Evolutionary conservation across 257 asterid species (phyloP).

Genomic region (Plantago major): DNA sequence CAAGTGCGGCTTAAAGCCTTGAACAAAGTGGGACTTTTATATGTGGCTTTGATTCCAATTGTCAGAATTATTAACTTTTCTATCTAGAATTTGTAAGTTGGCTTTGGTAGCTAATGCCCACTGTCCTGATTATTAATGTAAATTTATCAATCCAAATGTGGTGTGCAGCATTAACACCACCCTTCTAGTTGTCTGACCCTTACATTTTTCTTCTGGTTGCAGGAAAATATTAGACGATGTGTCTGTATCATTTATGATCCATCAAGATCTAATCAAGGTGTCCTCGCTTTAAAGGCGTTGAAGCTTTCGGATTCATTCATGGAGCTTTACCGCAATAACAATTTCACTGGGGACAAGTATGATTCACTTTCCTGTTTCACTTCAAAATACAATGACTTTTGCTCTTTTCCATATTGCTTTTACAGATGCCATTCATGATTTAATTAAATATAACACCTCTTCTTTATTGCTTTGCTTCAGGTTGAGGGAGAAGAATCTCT

Average conservation of each 20-base stretch:
- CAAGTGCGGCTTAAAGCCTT: too few species aligned
- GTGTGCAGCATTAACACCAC: too few species aligned
- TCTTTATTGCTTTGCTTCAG: slow-evolving; percentile 34
- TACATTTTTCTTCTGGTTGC: too few species aligned
- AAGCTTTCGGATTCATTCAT: slow-evolving; percentile 97
- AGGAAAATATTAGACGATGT: slow-evolving; percentile 93
- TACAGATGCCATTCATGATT: neutral
- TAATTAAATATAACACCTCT: neutral
- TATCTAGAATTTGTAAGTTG: too few species aligned
- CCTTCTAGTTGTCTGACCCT: slow-evolving; percentile 14
- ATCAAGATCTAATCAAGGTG: slow-evolving; percentile 94
- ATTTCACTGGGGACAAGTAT: slow-evolving; percentile 94
- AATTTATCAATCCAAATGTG: too few species aligned
- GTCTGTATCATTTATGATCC: slow-evolving; percentile 98
- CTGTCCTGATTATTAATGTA: too few species aligned
- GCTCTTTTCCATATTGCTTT: neutral
- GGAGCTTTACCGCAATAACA: slow-evolving; percentile 84
- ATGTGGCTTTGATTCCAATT: too few species aligned
- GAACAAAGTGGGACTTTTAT: too few species aligned
- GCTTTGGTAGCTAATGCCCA: too few species aligned
- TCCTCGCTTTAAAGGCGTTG: slow-evolving; percentile 90
- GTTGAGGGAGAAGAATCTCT: slow-evolving; percentile 92
- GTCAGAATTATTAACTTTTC: too few species aligned
- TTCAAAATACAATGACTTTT: neutral
- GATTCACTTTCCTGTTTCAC: slow-evolving; percentile 24